Conservation (phyloP, 805 yeast species). For the Candida awuae region DNA sequence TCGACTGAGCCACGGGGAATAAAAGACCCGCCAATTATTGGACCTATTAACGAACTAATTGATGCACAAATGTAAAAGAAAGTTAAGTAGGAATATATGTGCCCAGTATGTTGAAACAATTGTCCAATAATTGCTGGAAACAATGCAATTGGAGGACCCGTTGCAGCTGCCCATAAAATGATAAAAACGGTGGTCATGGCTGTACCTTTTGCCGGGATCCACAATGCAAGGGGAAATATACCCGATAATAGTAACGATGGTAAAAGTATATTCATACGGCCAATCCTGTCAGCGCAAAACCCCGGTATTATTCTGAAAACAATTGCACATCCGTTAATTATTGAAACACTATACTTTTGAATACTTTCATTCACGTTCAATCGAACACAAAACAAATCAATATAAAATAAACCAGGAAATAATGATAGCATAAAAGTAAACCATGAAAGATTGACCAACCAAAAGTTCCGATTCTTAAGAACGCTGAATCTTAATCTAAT, state of each 20-base stretch:
- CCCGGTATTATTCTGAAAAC: slow-evolving; percentile 49
- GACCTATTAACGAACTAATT: slow-evolving; percentile 29
- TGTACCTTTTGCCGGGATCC: slow-evolving; percentile 40
- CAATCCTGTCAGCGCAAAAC: slow-evolving; percentile 33
- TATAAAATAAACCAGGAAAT: slow-evolving; percentile 48
- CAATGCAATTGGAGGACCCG: slow-evolving; percentile 30
- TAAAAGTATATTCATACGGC: slow-evolving; percentile 34
- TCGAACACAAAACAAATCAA: slow-evolving; percentile 44
- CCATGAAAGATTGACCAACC: slow-evolving; percentile 32
- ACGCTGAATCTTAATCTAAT: slow-evolving; percentile 34
- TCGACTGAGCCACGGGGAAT: slow-evolving; percentile 20
- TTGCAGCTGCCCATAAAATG: slow-evolving; percentile 29
- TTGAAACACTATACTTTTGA: slow-evolving; percentile 40
- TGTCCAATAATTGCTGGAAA: slow-evolving; percentile 30
- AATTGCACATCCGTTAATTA: slow-evolving; percentile 35
- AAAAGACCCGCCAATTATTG: slow-evolving; percentile 30
- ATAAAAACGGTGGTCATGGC: slow-evolving; percentile 31
- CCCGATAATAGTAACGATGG: slow-evolving; percentile 29
- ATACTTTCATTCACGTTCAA: slow-evolving; percentile 43
- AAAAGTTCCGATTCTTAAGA: slow-evolving; percentile 26
- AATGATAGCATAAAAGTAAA: slow-evolving; percentile 29
- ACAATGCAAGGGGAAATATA: slow-evolving; percentile 35
- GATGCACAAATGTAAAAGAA: slow-evolving; percentile 24
- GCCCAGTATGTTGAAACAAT: slow-evolving; percentile 27
- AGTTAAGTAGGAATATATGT: slow-evolving; percentile 24